These are phyloP conservation scores for Colletotrichum sp. DNA, from an alignment of 2,329 filamentous ascomycete species.

Conservation along the genomic window DNA sequence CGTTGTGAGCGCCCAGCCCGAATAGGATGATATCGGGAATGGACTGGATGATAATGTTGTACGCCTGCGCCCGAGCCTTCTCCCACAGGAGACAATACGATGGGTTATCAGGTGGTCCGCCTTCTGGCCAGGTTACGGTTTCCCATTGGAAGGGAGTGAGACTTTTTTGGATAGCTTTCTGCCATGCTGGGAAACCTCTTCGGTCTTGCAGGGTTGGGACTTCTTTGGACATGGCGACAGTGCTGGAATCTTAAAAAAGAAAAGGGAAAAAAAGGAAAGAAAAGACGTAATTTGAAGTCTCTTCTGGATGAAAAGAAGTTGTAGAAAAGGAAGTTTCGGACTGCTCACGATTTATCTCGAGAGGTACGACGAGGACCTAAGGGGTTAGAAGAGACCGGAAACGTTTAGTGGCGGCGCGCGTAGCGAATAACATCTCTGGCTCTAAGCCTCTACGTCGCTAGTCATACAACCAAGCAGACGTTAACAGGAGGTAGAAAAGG, in stretches of 20 bases:
- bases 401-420: neutral
- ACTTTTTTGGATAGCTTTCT: rapidly evolving
- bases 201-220: rapidly evolving
- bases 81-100: neutral
- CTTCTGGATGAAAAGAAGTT: neutral
- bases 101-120: rapidly evolving
- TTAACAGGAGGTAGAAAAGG: neutral
- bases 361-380: rapidly evolving
- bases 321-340: neutral
- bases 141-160: neutral
- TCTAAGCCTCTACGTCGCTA: neutral
- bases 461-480: neutral
- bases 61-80: neutral
- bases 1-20: neutral
- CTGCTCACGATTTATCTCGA: neutral
- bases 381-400: neutral
- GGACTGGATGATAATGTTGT: neutral
- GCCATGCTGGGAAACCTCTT: neutral
- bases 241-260: neutral
- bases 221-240: rapidly evolving
- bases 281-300: rapidly evolving
- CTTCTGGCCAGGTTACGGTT: neutral
- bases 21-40: rapidly evolving
- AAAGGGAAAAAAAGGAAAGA: too few relatives aligned
- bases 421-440: neutral